Base-by-base conservation (phyloP, 176 grass and related monocot genomes). In the Musa acuminata region DNA sequence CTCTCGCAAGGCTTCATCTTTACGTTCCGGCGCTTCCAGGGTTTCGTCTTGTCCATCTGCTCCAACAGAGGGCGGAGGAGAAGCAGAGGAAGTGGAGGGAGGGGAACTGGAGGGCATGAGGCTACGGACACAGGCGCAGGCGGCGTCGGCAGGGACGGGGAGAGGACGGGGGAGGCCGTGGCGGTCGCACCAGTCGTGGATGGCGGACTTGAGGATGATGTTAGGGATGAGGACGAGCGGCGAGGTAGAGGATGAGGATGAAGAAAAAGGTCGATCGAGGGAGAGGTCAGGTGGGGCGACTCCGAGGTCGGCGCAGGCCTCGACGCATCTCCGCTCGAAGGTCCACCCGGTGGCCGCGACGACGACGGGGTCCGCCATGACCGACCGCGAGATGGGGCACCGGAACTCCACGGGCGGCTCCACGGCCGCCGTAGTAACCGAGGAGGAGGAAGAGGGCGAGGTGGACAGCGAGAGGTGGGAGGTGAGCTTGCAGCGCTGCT, bases 321-420 rank as follows among this genome's bases (percentile, higher is more conserved):
- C 64, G 53, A 89, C 78, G 65, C 74, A 89, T 66, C 69, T 77
- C 8, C 87, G 78, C 77, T 89, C 84, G 67, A 89, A 89, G 24
- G 87, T 85, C 62, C 85, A 68, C 19, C 84, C 87, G 0, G 67
- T 65, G 49, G 87, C 68, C 43, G 87, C 68, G 43, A 86, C 49
- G 48, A 86, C 85, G 51, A 89, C 84, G 0, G 81, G 84, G 58
- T 89, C 87, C 48, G 73, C 84, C 87, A 89, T 89, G 72, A 89
- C 73, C 64, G 53, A 69, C 17, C 69, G 53, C 35, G 87, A 86
- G 29, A 86, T 64, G 17, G 84, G 84, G 73, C 84, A 86, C 5
- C 81, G 55, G 59, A 89, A 89, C 68, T 83, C 77, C 29, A 51
- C 8, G 14, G 83, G 72, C 9, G 64, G 35, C 14, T 48, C 52